Evolutionary conservation across 208 protist genomes (phyloP).

Genomic region (Pavlovales sp.): DNA sequence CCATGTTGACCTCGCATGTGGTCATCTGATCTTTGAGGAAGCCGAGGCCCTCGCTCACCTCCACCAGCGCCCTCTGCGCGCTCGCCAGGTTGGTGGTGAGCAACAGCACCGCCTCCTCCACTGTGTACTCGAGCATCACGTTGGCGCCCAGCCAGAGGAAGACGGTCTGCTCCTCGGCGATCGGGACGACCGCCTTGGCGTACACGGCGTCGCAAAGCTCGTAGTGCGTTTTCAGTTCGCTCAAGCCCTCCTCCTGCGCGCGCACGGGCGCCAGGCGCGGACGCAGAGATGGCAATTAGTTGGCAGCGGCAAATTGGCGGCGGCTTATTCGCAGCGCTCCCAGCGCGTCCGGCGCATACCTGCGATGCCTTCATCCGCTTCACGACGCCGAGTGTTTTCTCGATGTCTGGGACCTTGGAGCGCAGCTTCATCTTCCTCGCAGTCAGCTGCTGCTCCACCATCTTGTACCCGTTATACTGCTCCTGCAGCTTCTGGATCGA

Average conservation of each 20-base stretch:
- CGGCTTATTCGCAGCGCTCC: no score
- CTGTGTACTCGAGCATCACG: conserved; percentile 34
- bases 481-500: conserved; percentile 27
- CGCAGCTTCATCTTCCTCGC: not conserved
- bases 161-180: conserved; percentile 2
- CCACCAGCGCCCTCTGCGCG: not conserved
- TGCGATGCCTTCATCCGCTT: not conserved
- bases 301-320: no score
- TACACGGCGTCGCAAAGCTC: conserved; percentile 17
- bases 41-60: not conserved
- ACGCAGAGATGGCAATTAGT: no score
- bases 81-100: not conserved
- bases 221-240: not conserved
- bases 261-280: no score
- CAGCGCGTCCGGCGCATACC: not conserved
- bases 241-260: not conserved
- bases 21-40: conserved; percentile 33
- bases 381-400: not conserved
- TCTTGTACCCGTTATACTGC: not conserved
- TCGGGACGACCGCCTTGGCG: conserved; percentile 13
- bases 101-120: conserved; percentile 18
- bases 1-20: conserved; percentile 34
- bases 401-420: conserved; percentile 29
- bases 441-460: conserved; percentile 11
- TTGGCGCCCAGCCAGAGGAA: conserved; percentile 35